Base-by-base conservation (phyloP, 768 basidiomycete species). In the Boletus subparvulus region DNA sequence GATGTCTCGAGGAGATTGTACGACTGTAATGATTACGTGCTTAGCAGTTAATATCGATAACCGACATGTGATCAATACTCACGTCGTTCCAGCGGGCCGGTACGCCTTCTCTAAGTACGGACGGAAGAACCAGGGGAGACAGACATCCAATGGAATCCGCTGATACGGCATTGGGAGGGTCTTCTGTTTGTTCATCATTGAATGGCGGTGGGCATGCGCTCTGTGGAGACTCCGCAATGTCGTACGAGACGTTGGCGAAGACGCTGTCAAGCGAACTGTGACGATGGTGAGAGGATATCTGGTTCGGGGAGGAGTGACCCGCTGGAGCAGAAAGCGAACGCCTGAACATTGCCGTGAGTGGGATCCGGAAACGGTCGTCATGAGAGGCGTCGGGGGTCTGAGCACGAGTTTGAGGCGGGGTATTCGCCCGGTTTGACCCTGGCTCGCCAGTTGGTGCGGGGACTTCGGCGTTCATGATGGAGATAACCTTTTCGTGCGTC, bases 271-370 rank as follows among this genome's bases (percentile, higher is more conserved):
- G 21, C 47, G 70, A 71, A 26, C 41, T 42, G 33, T 72, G 62
- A 45, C 65, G 64, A 6, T 50, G 52, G 42, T 64, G 63, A 41
- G 63, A 57, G 21, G 59, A 48, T 12, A 46, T 50, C 35, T 56
- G 52, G 43, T 45, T 36, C 3, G 57, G 48, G 24, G 63, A 53
- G 21, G 54, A 58, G 47, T 65, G 70, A n/a, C 68, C 56, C 1
- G 76, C 79, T 4, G 82, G 82, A 9, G 80, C 81, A 37, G 86
- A 87, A 4, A 81, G 73, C 12, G 84, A 83, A 50, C 87, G 84
- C 68, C 78, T 85, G 75, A 81, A 84, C 83, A 86, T 82, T 49
- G 83, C 77, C 5, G 84, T 84, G 30, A 86, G 78, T 4, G 84
- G 80, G 26, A 83, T 73, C 39, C 68, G 69, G 68, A 81, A 76